Percentiles rank a stretch among this genome's conserved stretches.
phyloP scores from a whole-genome alignment of 345 rosid genomes.

The Populus davidiana region DNA sequence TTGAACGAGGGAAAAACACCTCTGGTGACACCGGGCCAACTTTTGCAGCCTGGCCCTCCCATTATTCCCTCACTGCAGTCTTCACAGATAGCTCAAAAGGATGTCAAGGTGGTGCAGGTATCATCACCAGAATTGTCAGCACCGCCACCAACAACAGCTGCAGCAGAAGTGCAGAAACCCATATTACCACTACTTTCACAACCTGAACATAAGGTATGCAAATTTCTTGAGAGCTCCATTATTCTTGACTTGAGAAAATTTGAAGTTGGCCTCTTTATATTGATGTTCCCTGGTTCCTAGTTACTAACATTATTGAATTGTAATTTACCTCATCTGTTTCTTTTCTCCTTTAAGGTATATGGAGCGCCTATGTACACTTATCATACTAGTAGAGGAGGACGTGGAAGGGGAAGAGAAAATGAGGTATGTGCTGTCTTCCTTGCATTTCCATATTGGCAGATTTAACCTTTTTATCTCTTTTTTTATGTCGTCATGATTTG shows the following conservation, averaged over 20 bases:
- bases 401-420: slow-evolving; percentile 22
- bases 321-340: not conserved
- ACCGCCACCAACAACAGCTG: not conserved
- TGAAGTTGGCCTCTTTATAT: not conserved
- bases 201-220: slow-evolving; percentile 30
- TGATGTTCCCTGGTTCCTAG: not conserved
- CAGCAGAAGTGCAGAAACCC: slow-evolving; percentile 24
- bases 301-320: not conserved
- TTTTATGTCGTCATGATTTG: not conserved
- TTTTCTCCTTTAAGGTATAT: slow-evolving; percentile 10
- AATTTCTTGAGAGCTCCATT: not conserved
- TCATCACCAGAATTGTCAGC: slow-evolving; percentile 17
- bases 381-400: slow-evolving; percentile 26
- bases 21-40: slow-evolving; percentile 40
- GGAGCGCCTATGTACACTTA: slow-evolving; percentile 17
- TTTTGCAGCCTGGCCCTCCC: slow-evolving; percentile 29
- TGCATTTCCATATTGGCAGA: not conserved
- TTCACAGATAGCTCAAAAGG: slow-evolving; percentile 32
- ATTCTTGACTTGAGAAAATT: not conserved
- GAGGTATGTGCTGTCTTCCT: slow-evolving; percentile 15
- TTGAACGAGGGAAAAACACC: slow-evolving; percentile 24
- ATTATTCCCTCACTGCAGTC: slow-evolving; percentile 18
- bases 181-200: slow-evolving; percentile 36
- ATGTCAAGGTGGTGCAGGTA: slow-evolving; percentile 31
- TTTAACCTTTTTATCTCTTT: not conserved